Base-by-base conservation (phyloP, 2,329 filamentous ascomycete species). In the Sporothrix curviconia region DNA sequence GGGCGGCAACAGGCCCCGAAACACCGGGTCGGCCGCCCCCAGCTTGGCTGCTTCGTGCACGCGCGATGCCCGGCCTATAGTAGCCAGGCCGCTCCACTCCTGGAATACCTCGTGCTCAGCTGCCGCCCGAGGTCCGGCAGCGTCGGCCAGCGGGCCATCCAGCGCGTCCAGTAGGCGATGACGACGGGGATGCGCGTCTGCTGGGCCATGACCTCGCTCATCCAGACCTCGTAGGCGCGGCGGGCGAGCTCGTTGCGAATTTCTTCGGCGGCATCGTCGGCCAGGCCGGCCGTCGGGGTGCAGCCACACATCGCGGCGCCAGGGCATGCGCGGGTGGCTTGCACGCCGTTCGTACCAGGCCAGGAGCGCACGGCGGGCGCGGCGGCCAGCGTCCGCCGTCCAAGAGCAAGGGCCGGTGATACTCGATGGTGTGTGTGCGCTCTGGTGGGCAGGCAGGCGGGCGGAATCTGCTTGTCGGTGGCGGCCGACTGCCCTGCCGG, bases 191-290 rank as follows among this genome's bases (percentile, higher is more conserved):
- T 83, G 28, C 83, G 79, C 2, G 83, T 86, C 69, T 86, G 83
- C 67, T 86, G 83, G 11, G 85, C 74, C 83, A 86, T 86, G 63
- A 85, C 80, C 70, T 86, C 83, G 64, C 78, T 82, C 65, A 86
- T 83, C 80, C 82, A 85, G 47, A 86, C 82, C 66, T 85, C 77
- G 69, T 86, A 86, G 2, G 82, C 83, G 49, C 83, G 77, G 30
- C 71, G 75, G 58, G 78, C 76, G 11, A 84, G 71, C 3, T 67
- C 67, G 3, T 14, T 22, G 25, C 50, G 50, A 15, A 32, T 11
- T 8, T 12, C 9, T 14, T n/a, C 32, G 30, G 34, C 57, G 4
- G 25, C 9, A 4, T 22, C 47, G 5, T 7, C 36, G 4, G 15
- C 14, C 12, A 43, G 37, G 4, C 43, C 47, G 1, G 60, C 56